These are phyloP conservation scores for Phycomyces nitens DNA, from an alignment of 192 early-diverging fungal genomes.

Conservation along the genomic window DNA sequence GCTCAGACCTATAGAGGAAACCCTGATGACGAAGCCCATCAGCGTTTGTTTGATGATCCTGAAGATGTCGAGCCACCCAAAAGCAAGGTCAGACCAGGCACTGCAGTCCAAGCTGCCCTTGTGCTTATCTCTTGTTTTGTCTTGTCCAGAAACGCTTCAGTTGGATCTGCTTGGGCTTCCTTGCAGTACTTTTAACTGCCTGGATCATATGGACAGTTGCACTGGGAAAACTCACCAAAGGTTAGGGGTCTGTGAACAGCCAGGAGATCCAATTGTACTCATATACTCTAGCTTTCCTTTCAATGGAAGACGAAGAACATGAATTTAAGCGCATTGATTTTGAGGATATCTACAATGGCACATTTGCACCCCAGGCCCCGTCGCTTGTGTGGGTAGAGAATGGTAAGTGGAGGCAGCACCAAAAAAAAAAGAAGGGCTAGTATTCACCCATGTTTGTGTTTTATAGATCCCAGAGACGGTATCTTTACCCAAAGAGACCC, in stretches of 20 bases:
- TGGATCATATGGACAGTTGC: constrained; percentile 27
- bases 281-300: constrained; percentile 3
- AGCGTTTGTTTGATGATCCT: neutral
- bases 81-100: neutral
- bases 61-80: neutral
- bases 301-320: constrained; percentile 7
- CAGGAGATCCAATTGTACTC: neutral
- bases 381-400: constrained; percentile 27
- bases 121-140: constrained; percentile 7
- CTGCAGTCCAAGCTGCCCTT: too few species aligned
- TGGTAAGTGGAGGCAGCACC: constrained; percentile 1
- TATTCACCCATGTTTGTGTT: constrained; percentile 1
- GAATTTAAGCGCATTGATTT: constrained; percentile 9
- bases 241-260: constrained; percentile 1
- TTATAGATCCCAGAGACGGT: constrained; percentile 26
- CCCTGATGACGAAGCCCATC: neutral
- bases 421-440: neutral
- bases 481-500: constrained; percentile 30
- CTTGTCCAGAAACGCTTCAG: constrained; percentile 6
- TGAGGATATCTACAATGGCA: constrained; percentile 20
- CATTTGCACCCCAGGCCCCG: constrained; percentile 7
- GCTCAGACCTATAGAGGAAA: neutral
- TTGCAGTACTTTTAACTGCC: constrained; percentile 13
- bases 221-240: constrained; percentile 6
- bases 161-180: constrained; percentile 23